Conservation (phyloP, 305 asterid genomes). For the Fraxinus ornus region DNA sequence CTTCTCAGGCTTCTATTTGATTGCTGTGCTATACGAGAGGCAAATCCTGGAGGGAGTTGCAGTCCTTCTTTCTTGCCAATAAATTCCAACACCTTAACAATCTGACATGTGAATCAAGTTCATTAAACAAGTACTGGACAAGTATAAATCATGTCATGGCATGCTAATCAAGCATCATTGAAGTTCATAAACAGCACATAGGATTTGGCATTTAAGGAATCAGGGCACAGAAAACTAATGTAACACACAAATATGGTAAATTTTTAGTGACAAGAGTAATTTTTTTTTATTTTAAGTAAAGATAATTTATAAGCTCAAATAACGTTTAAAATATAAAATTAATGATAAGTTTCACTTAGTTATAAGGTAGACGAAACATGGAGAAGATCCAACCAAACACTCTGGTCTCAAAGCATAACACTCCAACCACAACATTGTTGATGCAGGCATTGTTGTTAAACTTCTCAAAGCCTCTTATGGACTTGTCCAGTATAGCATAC, state of each 20-base stretch:
- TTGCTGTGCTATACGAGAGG: constrained; percentile 73
- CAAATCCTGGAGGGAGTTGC: constrained; percentile 76
- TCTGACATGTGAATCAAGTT: constrained; percentile 40
- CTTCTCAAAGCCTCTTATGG: background rate
- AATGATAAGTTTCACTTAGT: background rate
- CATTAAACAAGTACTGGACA: constrained; percentile 15
- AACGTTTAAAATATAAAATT: background rate
- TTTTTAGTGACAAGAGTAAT: background rate
- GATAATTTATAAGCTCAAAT: background rate
- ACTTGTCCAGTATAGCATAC: constrained; percentile 4
- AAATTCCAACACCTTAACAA: constrained; percentile 73
- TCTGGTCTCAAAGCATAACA: constrained; percentile 6
- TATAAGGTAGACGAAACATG: background rate
- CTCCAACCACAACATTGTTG: background rate
- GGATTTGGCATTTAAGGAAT: background rate
- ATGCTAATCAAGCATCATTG: constrained; percentile 8
- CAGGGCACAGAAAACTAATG: background rate
- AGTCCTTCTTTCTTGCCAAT: constrained; percentile 90
- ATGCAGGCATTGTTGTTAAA: background rate
- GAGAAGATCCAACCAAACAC: constrained; percentile 17
- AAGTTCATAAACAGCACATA: background rate
- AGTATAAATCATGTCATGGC: constrained; percentile 7
- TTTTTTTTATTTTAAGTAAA: background rate
- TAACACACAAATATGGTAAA: background rate
- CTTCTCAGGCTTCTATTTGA: constrained; percentile 91